phyloP scores from a whole-genome alignment of 805 yeast species.

The Vanderwaltozyma verrucispora region DNA sequence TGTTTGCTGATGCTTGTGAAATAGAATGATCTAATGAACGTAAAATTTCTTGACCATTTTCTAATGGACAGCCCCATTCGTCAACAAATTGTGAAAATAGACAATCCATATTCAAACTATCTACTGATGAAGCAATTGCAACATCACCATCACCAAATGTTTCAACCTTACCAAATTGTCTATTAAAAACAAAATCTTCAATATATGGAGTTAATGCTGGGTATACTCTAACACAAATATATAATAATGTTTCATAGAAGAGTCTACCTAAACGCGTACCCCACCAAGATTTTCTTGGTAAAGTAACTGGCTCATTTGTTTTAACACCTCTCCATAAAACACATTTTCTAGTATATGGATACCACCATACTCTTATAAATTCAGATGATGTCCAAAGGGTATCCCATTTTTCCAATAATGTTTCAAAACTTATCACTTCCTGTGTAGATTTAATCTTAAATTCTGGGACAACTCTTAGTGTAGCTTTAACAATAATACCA shows the following conservation, averaged over 20 bases:
- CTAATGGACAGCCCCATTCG: slow-evolving; percentile 94
- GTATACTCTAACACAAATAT: slow-evolving; percentile 62
- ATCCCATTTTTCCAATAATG: slow-evolving; percentile 64
- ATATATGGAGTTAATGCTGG: slow-evolving; percentile 77
- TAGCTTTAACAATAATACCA: slow-evolving; percentile 80
- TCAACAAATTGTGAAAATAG: slow-evolving; percentile 86
- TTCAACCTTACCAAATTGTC: slow-evolving; percentile 65
- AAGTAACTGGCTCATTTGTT: slow-evolving; percentile 51
- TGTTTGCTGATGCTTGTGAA: slow-evolving; percentile 43
- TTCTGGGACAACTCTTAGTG: slow-evolving; percentile 73
- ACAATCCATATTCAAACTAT: slow-evolving; percentile 92
- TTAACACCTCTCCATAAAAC: slow-evolving; percentile 85
- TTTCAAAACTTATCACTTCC: slow-evolving; percentile 70
- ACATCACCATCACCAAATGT: slow-evolving; percentile 40
- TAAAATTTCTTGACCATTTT: slow-evolving; percentile 63
- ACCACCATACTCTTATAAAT: slow-evolving; percentile 95
- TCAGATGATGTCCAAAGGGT: slow-evolving; percentile 82
- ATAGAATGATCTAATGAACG: slow-evolving; percentile 53
- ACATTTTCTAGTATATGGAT: slow-evolving; percentile 80
- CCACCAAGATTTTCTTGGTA: slow-evolving; percentile 72
- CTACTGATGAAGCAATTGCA: slow-evolving; percentile 71
- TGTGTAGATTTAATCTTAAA: slow-evolving; percentile 73
- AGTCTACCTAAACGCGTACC: slow-evolving; percentile 71
- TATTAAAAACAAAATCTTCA: slow-evolving; percentile 73
- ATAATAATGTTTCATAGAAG: slow-evolving; percentile 68